Conservation (phyloP, 2,329 filamentous ascomycete species). For the Pseudopyrenochaeta lycopersici region DNA sequence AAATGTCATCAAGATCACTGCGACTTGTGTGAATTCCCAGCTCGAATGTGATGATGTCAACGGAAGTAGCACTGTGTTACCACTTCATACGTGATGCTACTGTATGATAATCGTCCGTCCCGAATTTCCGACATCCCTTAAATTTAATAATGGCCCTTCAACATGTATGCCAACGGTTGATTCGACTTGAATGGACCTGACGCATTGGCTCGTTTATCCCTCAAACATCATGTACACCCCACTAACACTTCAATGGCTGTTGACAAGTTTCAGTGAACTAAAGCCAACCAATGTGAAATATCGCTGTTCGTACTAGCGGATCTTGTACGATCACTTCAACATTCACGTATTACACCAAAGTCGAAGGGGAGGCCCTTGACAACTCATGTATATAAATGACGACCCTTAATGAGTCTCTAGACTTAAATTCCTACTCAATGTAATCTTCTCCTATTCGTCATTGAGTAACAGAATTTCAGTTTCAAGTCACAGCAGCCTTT, state of each 20-base stretch:
- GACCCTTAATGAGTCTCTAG: background rate
- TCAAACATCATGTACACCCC: conserved; percentile 7
- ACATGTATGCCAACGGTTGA: background rate
- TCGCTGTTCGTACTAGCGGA: conserved; percentile 9
- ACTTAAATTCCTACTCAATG: too few species aligned
- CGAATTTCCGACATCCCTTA: too few species aligned
- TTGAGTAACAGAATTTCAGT: background rate
- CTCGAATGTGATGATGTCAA: background rate
- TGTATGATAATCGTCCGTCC: background rate
- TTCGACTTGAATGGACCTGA: background rate
- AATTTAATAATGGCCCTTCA: background rate
- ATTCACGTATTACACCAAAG: conserved; percentile 21
- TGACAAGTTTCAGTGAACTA: too few species aligned
- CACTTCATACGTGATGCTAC: background rate
- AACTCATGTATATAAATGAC: conserved; percentile 5
- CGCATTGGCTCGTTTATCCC: conserved; percentile 9
- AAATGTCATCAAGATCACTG: background rate
- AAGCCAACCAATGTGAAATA: background rate
- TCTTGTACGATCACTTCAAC: conserved; percentile 7
- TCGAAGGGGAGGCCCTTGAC: too few species aligned
- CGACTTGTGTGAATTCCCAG: background rate
- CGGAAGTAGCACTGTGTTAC: background rate
- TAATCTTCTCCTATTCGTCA: too few species aligned
- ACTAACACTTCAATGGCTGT: conserved; percentile 1
- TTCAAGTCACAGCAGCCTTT: background rate